Base-by-base conservation (phyloP, 345 rosid species). In the Arabidopsis arenosa region DNA sequence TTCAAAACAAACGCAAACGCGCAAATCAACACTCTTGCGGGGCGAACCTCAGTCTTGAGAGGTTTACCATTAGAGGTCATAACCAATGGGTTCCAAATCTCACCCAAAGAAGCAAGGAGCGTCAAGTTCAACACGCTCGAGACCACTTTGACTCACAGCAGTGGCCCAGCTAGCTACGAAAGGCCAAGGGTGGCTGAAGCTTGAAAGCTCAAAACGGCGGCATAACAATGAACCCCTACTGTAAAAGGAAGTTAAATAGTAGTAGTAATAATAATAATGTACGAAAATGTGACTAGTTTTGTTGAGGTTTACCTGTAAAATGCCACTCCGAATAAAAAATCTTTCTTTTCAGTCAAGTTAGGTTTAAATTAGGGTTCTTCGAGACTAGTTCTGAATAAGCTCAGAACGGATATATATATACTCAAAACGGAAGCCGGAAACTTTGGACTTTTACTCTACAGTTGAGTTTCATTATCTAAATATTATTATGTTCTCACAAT, bases 1-100 rank as follows among this genome's bases (percentile, higher is more conserved):
- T 88, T 93, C 85, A 87, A 85, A 81, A 91, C 97, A 63, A 85
- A 84, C 41, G 79, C 55, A 6, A 79, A 79, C 40, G 82, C 79
- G 9, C 74, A 73, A 13, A 55, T 79, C 62, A 73, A 79, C 61
- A 68, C 79, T 11, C 75, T 79, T 10, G 79, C 82, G 0, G 79
- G 82, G 43, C n/a, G 82, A 6, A 79, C 82, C 40, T 79, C 82
- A 0, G 78, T 74, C 26, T 4, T 79, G 70, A 47, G 62, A 36
- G 82, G 82, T 18, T 53, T 79, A 61, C 82, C 82, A 30, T 7
- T 74, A 10, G 62, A 64, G 18, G 67, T 79, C 54, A 30, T 79
- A 33, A 28, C 55, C 36, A 79, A 68, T 11, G 82, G 75, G 4
- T 74, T 54, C 66, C 43, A 65, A 15, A 63, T 79, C 71, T 68